Evolutionary conservation across 2,329 filamentous ascomycete genomes (phyloP), one percentile per base, ranked within the genome.

Genomic region (Raffaelea deltoideospora): DNA sequence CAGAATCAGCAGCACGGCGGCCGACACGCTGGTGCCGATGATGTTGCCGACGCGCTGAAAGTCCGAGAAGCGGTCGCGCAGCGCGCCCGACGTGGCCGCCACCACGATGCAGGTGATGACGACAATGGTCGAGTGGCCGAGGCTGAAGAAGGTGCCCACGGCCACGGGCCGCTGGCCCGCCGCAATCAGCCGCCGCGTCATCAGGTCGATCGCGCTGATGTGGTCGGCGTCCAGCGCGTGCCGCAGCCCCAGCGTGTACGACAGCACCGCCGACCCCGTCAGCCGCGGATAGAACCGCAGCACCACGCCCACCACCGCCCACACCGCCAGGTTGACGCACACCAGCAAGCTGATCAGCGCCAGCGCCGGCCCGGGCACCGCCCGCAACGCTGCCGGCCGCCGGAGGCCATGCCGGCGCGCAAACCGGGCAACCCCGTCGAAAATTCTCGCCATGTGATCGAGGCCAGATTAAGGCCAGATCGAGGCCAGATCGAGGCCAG

Each of bases 201-300:
- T 93, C 27, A 96, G 70, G 57, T 96, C 88, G 49, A 96, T 98
- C 44, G 87, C 88, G 48, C 59, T 59, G 49, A 69, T 72, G 54
- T 96, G 90, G 57, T 96, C 88, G n/a, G 88, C 90, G 51, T 96
- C 90, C 31, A 96, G 73, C n/a, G 88, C 88, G 63, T 96, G 88
- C 30, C 88, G 79, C 11, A 96, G 69, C 3, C 88, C 88, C 10
- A 96, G 70, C 0, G 84, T 84, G 56, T 92, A 96, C 20, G 87
- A 78, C 1, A 96, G 70, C 2, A 87, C 76, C 1, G 86, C 84
- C 3, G 86, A 79, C 2, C 81, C 81, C 34, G 87, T 73, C 43
- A 95, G 69, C 1, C 66, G 60, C 1, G 70, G 63, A 52, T 72
- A 60, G 46, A 61, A 65, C 44, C 59, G 62, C 15, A 76, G 58